A percentile compares a stretch with the other conserved stretches of the same genome.
Evolutionary conservation across 306 rosid genomes (phyloP).

Genomic region (Begonia loranthoides): DNA sequence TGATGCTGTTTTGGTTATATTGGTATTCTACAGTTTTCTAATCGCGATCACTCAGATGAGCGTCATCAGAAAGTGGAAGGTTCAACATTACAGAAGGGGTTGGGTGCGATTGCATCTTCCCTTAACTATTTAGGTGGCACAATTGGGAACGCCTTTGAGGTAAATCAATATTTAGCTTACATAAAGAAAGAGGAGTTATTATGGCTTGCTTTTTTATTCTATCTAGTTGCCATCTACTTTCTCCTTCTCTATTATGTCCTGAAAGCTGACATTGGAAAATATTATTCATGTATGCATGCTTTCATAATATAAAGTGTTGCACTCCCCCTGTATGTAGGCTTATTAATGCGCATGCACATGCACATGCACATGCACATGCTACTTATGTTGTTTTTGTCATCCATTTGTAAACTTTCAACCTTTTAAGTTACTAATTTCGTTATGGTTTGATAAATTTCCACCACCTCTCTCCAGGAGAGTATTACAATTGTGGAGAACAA

Average conservation of each 20-base stretch:
- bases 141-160: constrained; percentile 97
- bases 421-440: constrained; percentile 5
- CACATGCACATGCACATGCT: no score
- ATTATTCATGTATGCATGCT: no score
- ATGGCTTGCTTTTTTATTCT: no score
- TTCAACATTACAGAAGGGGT: constrained; percentile 55
- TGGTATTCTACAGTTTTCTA: constrained; percentile 31
- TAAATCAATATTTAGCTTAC: constrained; percentile 11
- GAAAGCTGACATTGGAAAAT: no score
- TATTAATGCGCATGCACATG: no score
- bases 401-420: no score
- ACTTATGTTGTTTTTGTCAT: no score
- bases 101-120: constrained; percentile 73
- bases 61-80: constrained; percentile 41
- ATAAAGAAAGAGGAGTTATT: no score
- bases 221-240: no score
- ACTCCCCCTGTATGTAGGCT: no score
- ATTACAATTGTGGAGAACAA: constrained; percentile 59
- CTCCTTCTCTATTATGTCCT: no score
- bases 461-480: constrained; percentile 48
- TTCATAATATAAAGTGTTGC: no score
- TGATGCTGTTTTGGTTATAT: constrained; percentile 5
- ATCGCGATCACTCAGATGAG: constrained; percentile 32
- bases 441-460: constrained; percentile 7
- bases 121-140: constrained; percentile 67